These are phyloP conservation scores for Prunus kanzakura DNA, from an alignment of 306 rosid genomes.

Conservation along the genomic window DNA sequence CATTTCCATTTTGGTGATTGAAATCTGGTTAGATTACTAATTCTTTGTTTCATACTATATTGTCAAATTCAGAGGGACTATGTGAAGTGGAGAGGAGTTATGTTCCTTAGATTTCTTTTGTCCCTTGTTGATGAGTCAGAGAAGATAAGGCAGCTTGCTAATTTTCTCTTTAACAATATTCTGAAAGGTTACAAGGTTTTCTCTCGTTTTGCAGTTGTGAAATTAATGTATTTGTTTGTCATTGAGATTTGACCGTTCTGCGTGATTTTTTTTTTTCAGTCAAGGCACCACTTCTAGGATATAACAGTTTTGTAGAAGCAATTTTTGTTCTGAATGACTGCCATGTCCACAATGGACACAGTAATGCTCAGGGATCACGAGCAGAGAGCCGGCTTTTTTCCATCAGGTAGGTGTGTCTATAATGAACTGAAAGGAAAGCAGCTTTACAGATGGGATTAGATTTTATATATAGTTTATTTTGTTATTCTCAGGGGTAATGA, in stretches of 20 bases:
- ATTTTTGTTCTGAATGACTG: conserved; percentile 82
- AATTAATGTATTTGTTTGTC: conserved; percentile 9
- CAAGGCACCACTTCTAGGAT: conserved; percentile 87
- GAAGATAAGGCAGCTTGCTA: conserved; percentile 71
- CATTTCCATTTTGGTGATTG: conserved; percentile 12
- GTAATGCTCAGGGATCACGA: conserved; percentile 47
- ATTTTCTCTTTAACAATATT: conserved; percentile 78
- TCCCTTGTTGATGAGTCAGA: conserved; percentile 96
- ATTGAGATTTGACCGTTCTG: conserved; percentile 20
- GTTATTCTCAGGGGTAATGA: conserved; percentile 67
- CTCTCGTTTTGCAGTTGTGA: conserved; percentile 20
- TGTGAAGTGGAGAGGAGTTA: conserved; percentile 97
- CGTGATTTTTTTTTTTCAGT: conserved; percentile 42
- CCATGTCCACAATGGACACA: conserved; percentile 61
- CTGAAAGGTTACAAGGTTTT: conserved; percentile 62
- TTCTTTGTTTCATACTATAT: conserved; percentile 9
- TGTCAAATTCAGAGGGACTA: conserved; percentile 70
- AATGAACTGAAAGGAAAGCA: conserved; percentile 14
- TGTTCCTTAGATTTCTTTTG: conserved; percentile 89
- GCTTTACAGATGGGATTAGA: conserved; percentile 9
- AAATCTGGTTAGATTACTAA: neutral
- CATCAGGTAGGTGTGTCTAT: conserved; percentile 53
- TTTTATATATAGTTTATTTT: conserved; percentile 9
- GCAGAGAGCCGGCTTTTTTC: conserved; percentile 65
- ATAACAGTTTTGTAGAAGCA: conserved; percentile 91